Base-by-base conservation (phyloP, 1,139 yeast species). In the Zygoascus sp. region DNA sequence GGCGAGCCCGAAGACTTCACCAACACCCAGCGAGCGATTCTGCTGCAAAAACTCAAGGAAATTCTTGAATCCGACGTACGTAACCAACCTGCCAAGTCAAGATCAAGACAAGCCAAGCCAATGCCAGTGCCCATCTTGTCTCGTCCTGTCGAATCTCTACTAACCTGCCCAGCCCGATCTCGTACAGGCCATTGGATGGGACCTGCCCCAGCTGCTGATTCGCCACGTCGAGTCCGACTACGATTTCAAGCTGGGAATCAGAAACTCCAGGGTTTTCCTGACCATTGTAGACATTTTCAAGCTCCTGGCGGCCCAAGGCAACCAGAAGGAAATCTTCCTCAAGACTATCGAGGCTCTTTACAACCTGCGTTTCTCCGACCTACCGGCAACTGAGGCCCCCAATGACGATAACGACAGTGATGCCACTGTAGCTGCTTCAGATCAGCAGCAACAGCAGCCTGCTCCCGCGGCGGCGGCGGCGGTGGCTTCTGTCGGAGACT, bases 141-240 rank as follows among this genome's bases (percentile, higher is more conserved):
- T n/a, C n/a, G n/a, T n/a, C n/a, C n/a, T n/a, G n/a, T n/a, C n/a
- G n/a, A n/a, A n/a, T n/a, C n/a, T 25, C n/a, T 25, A 7, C 8
- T 25, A 25, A 25, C 28, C 28, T 3, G 16, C 20, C n/a, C 30
- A 57, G 34, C 59, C 70, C 22, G 72, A 72, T n/a, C 64, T 87
- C 32, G 70, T 81, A 0, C 69, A 75, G 50, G 86, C 83, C 56
- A 77, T 87, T 50, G 95, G 95, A 1, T 89, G 97, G 97, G 96
- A 89, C 62, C 61, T 89, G 19, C 96, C 96, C 0, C 74, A 72
- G 27, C 60, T 85, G 39, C 58, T 89, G 16, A 60, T 86, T 37
- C 58, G 61, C 20, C 67, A 60, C 50, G 54, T 66, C 21, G 61
- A 53, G 19, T 43, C 54, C 7, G 46, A 58, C 49, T 50, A 56